Base-by-base conservation (phyloP, 2,329 filamentous ascomycete genomes). In the Paecilomyces sp. region DNA sequence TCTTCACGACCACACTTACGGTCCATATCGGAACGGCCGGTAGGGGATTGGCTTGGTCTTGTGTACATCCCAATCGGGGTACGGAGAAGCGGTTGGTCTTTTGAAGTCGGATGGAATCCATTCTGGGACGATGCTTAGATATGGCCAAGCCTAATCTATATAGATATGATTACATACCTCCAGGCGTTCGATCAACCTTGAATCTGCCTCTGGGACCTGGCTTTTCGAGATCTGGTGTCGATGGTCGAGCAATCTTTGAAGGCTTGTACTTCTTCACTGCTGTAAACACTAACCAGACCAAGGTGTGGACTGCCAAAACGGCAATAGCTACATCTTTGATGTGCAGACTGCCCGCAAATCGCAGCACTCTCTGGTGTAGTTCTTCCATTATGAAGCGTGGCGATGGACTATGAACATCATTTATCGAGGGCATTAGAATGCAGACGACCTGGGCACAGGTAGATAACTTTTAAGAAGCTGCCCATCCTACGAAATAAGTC, bases 21-120 rank as follows among this genome's bases (percentile, higher is more conserved):
- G 89, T 0, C 90, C 89, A 70, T 91, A 85, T 66, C 88, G 84
- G 72, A 93, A 93, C 0, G 90, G 88, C 5, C 90, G 83, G 74
- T 93, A 93, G 0, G 88, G 88, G 0, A 91, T 82, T 0, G 90
- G 89, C 61, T 88, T 87, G 1, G 88, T 90, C n/a, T 77, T 75
- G 25, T 83, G 78, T 36, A 92, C 71, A 52, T 86, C 85, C 88
- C 89, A 92, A 70, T 84, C 73, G 0, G 84, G 83, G 66, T 89
- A 91, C 0, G 89, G 84, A 0, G 74, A 57, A 3, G 87, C 84
- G 0, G 76, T 70, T 1, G 88, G 87, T 1, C 85, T 78, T 61
- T 80, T 79, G 77, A 88, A 91, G 57, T 76, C 65, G 12, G 79
- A 80, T 0, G 85, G 82, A 3, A 66, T 73, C 86, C 86, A 89